Conservation (phyloP, 2,329 filamentous ascomycete species). For the Phoma sp. region DNA sequence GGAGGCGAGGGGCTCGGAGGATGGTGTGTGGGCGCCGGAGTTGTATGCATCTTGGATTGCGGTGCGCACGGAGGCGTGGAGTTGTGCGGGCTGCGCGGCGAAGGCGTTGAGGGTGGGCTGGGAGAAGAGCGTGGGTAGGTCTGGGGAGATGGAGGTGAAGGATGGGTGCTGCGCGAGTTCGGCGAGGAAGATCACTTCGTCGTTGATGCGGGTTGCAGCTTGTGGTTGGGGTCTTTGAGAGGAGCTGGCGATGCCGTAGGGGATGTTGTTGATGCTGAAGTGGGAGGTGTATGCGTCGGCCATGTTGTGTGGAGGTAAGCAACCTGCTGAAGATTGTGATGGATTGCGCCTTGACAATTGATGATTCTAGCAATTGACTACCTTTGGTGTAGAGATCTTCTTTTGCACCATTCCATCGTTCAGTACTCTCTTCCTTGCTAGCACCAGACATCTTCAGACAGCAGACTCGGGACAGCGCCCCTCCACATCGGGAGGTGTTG, state of each 20-base stretch:
- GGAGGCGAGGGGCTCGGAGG: slow-evolving; percentile 44
- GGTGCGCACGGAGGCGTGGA: slow-evolving; percentile 50
- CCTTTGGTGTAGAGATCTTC: too few relatives aligned
- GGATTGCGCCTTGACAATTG: background rate
- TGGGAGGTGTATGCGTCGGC: slow-evolving; percentile 32
- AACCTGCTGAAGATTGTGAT: background rate
- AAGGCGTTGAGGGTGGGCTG: slow-evolving; percentile 55
- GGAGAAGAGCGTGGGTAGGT: slow-evolving; percentile 36
- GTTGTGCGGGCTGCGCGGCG: slow-evolving; percentile 52
- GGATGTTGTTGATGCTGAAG: slow-evolving; percentile 41
- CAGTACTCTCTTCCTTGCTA: too few relatives aligned
- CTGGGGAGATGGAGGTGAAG: slow-evolving; percentile 33
- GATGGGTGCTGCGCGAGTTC: slow-evolving; percentile 46
- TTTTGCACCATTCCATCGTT: too few relatives aligned
- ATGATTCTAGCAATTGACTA: background rate
- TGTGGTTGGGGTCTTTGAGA: slow-evolving; percentile 41
- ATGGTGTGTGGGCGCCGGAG: slow-evolving; percentile 19
- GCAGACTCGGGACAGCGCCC: background rate
- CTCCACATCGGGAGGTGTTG: slow-evolving; percentile 13
- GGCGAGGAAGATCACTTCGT: slow-evolving; percentile 60
- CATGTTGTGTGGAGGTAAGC: slow-evolving; percentile 17
- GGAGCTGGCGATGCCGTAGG: slow-evolving; percentile 40
- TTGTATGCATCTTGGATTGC: slow-evolving; percentile 48
- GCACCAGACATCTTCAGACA: too few relatives aligned
- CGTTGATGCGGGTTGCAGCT: slow-evolving; percentile 58